Evolutionary conservation across 768 basidiomycete species (phyloP), one percentile per base, ranked within the genome.

Genomic region (Lentinula boryana): DNA sequence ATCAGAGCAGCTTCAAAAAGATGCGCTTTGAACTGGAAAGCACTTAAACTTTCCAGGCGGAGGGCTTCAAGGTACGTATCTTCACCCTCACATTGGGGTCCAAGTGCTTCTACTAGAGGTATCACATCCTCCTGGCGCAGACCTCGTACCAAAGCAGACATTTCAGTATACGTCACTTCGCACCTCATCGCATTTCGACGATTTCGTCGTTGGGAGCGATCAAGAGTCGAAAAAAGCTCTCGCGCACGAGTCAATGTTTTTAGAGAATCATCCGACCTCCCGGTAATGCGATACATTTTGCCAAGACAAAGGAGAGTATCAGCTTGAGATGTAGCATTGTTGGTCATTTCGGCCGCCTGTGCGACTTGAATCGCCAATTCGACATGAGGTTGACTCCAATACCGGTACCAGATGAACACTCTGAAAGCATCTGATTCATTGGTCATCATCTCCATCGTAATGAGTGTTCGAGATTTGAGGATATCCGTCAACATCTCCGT

Each of bases 401-500:
- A 56, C 38, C 38, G 54, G 31, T 33, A 56, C 54, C 54, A 56
- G 6, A 56, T 40, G 54, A 56, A 56, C 31, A 56, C 54, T 38
- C 38, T 33, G 38, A 56, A 56, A 6, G 54, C 54, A 35, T 40
- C 32, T 18, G 33, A 23, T 40, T 56, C 21, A 10, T 56, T 16
- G 13, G 35, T 12, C 23, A 35, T 21, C 21, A 15, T 36, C 33
- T 56, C 21, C 5, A 15, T 31, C 35, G 54, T 56, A 15, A 31
- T 56, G 21, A 3, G 5, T 5, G 54, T 56, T 16, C 15, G 32
- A 21, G 54, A 33, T 4, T 38, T 16, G 15, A 56, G 16, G 35
- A 33, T 40, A 13, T 21, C 15, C 31, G 27, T 56, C 31, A 50
- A 50, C n/a, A 50, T 50, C 31, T 50, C 48, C 21, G 48, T 50